phyloP scores from a whole-genome alignment of 164 flowering plant genomes.

The Umbilicus rupestris region DNA sequence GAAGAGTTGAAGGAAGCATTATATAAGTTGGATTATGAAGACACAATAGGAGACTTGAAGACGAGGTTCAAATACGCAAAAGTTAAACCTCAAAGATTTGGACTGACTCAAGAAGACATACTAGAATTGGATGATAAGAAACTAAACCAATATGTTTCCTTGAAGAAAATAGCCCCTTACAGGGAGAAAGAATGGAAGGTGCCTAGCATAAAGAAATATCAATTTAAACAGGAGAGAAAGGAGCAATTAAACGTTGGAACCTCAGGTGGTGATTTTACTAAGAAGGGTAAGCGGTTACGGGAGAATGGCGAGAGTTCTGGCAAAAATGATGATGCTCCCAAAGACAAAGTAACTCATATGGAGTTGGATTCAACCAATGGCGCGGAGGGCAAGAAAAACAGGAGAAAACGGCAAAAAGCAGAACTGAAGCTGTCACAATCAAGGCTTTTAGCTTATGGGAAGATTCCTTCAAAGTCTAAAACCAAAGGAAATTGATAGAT shows the following conservation, averaged over 20 bases:
- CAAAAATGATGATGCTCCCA: conserved; percentile 4
- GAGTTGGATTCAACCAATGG: not conserved
- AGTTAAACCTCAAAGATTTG: conserved; percentile 49
- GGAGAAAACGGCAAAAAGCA: conserved; percentile 38
- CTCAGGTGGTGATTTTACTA: conserved; percentile 9
- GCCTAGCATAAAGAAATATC: conserved; percentile 31
- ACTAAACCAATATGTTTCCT: conserved; percentile 73
- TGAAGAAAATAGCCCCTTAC: conserved; percentile 82
- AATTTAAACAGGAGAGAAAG: conserved; percentile 36
- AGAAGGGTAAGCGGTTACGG: conserved; percentile 19
- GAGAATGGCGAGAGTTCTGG: not conserved
- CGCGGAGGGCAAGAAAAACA: conserved; percentile 18
- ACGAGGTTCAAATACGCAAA: conserved; percentile 74
- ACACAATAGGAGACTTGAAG: conserved; percentile 71
- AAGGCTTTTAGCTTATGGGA: conserved; percentile 53
- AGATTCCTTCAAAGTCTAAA: conserved; percentile 30
- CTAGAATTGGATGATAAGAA: conserved; percentile 61
- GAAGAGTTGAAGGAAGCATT: conserved; percentile 35
- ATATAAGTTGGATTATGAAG: conserved; percentile 84
- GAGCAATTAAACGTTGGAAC: conserved; percentile 19
- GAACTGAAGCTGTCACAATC: conserved; percentile 39
- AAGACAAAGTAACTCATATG: conserved; percentile 8
- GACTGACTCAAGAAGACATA: conserved; percentile 49
- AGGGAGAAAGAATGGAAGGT: conserved; percentile 69
- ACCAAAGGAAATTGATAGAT: conserved; percentile 28